These are phyloP conservation scores for Boletus hoseneyae DNA, from an alignment of 1,284 basidiomycete species.

Conservation along the genomic window DNA sequence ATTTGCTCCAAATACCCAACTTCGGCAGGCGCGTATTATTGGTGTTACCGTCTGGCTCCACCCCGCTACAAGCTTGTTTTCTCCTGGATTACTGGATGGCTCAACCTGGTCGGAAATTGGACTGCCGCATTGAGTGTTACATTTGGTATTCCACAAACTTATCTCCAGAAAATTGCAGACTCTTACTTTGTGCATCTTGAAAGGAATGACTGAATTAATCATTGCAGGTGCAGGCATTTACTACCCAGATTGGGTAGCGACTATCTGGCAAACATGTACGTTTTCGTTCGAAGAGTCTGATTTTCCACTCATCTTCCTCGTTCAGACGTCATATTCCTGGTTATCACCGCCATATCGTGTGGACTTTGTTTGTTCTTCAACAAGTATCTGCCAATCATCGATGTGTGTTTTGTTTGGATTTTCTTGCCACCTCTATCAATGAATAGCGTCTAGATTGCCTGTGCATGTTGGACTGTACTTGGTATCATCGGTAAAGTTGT, in stretches of 20 bases:
- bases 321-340: slow-evolving; percentile 50
- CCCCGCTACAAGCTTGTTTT: slow-evolving; percentile 19
- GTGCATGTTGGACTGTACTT: slow-evolving; percentile 51
- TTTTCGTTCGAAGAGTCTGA: neutral
- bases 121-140: slow-evolving; percentile 50
- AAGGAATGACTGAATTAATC: slow-evolving; percentile 49
- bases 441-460: slow-evolving; percentile 37
- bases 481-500: slow-evolving; percentile 44
- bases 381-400: slow-evolving; percentile 43
- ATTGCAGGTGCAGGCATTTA: slow-evolving; percentile 51
- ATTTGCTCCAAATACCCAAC: slow-evolving; percentile 57
- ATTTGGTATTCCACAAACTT: slow-evolving; percentile 37
- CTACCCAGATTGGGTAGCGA: slow-evolving; percentile 46
- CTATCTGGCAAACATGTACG: slow-evolving; percentile 52
- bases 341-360: slow-evolving; percentile 40
- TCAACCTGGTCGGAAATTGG: slow-evolving; percentile 55
- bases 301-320: neutral
- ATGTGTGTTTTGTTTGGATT: slow-evolving; percentile 33
- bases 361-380: slow-evolving; percentile 49
- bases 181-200: slow-evolving; percentile 1
- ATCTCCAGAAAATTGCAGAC: neutral
- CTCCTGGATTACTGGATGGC: slow-evolving; percentile 59
- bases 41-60: slow-evolving; percentile 50
- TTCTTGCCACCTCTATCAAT: neutral
- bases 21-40: slow-evolving; percentile 57